Percentiles rank a stretch among this genome's conserved stretches.
phyloP scores from a whole-genome alignment of 768 basidiomycete genomes.

The Xerocomellus chrysenteron region DNA sequence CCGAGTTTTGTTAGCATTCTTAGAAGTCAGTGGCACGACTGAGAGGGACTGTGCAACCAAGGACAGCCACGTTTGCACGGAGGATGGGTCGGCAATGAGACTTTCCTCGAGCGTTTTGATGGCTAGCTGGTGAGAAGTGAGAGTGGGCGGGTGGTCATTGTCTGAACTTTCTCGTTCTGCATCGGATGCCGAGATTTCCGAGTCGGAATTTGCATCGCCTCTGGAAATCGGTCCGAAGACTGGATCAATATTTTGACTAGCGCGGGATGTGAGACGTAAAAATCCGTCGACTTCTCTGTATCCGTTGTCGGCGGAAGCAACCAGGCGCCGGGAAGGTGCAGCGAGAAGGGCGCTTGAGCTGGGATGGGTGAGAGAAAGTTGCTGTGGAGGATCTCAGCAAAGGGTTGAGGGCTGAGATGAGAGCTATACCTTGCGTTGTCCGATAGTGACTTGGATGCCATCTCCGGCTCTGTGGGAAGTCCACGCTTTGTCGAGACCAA shows the following conservation, averaged over 20 bases:
- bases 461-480: constrained; percentile 52
- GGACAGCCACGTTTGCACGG: constrained; percentile 58
- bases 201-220: constrained; percentile 29
- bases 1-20: constrained; percentile 65
- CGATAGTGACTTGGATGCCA: constrained; percentile 58
- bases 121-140: constrained; percentile 58
- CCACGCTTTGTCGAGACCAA: constrained; percentile 58
- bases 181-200: constrained; percentile 35
- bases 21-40: constrained; percentile 58
- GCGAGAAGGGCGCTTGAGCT: constrained; percentile 53
- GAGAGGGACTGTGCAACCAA: constrained; percentile 64
- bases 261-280: constrained; percentile 52
- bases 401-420: constrained; percentile 1
- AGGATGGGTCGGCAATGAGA: constrained; percentile 50
- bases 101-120: constrained; percentile 58
- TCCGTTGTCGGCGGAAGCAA: constrained; percentile 40
- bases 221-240: constrained; percentile 53
- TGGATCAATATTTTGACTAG: constrained; percentile 33
- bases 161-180: constrained; percentile 36
- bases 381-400: constrained; percentile 25
- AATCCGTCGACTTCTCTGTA: constrained; percentile 70
- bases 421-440: constrained; percentile 41
- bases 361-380: constrained; percentile 58
- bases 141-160: constrained; percentile 30
- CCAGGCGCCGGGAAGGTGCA: constrained; percentile 48